Conservation (phyloP, 257 asterid species). For the Solanum peruvianum region DNA sequence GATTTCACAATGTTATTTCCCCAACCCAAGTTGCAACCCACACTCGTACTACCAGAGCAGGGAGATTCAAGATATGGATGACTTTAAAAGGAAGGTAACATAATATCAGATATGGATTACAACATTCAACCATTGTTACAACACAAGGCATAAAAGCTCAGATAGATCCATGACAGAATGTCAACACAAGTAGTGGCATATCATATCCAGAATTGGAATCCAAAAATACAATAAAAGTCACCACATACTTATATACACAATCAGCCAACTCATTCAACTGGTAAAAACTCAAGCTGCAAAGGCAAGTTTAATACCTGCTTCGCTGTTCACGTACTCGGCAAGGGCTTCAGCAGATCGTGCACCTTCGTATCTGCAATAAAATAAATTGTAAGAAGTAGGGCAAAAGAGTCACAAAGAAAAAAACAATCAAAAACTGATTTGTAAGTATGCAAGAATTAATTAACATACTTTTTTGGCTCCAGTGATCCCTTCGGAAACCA, state of each 20-base stretch:
- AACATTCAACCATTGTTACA: not conserved
- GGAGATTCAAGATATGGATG: not conserved
- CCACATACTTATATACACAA: not conserved
- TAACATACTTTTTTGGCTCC: conserved; percentile 79
- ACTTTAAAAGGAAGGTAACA: not conserved
- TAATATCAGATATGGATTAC: not conserved
- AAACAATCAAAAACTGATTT: not conserved
- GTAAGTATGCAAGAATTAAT: not conserved
- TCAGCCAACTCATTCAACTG: not conserved
- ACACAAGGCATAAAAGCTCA: not conserved
- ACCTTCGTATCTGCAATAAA: conserved; percentile 59
- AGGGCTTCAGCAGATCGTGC: conserved; percentile 72
- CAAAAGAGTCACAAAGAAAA: not conserved
- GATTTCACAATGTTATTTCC: not conserved
- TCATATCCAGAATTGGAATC: not conserved
- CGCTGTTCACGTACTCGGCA: conserved; percentile 66
- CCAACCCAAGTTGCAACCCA: not conserved
- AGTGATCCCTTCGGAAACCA: conserved; percentile 95
- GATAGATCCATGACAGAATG: not conserved
- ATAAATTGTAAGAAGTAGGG: not conserved
- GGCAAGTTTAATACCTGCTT: conserved; percentile 49
- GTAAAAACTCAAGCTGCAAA: not conserved
- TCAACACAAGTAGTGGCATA: not conserved
- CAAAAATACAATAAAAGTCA: not conserved
- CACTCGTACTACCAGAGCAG: not conserved